Conservation (phyloP, 202 grass and related monocot genomes). For the Zoysia matrella region DNA sequence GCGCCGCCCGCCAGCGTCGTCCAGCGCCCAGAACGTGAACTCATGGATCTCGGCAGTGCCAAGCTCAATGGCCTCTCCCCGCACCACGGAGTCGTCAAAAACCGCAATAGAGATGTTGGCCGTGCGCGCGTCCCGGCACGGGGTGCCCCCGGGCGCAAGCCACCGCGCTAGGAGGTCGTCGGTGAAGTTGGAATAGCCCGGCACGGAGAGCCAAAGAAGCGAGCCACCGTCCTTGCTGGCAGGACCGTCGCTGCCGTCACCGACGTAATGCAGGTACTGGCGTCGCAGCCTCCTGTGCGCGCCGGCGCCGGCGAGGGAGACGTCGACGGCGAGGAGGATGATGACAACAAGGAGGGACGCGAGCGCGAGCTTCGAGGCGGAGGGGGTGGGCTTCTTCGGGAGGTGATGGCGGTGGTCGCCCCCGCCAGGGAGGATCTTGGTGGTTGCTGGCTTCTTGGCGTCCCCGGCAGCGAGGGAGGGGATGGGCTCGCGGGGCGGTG, state of each 20-base stretch:
- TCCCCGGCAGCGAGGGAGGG: conserved; percentile 41
- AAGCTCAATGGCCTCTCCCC: conserved; percentile 24
- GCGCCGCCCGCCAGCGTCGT: conserved; percentile 19
- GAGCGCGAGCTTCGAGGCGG: conserved; percentile 48
- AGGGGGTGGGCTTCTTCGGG: conserved; percentile 47
- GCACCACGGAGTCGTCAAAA: conserved; percentile 32
- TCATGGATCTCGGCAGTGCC: conserved; percentile 60
- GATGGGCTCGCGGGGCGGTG: conserved; percentile 31
- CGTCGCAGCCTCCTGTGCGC: conserved; percentile 22
- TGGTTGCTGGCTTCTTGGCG: conserved; percentile 37
- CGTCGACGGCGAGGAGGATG: conserved; percentile 60
- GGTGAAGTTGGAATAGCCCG: conserved; percentile 66
- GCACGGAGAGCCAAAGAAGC: conserved; percentile 68
- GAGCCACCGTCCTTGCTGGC: neutral
- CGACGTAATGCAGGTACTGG: conserved; percentile 44
- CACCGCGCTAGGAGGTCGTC: conserved; percentile 73
- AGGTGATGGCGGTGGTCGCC: neutral
- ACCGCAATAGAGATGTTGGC: conserved; percentile 61
- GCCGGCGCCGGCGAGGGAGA: conserved; percentile 44
- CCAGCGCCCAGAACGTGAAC: conserved; percentile 49
- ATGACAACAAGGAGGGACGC: conserved; percentile 48
- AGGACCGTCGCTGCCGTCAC: neutral
- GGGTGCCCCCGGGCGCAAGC: conserved; percentile 54
- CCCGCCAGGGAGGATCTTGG: neutral
- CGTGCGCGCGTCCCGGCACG: conserved; percentile 78